Conservation (phyloP, 495 filamentous ascomycete genomes). For the Penicillium daleae region DNA sequence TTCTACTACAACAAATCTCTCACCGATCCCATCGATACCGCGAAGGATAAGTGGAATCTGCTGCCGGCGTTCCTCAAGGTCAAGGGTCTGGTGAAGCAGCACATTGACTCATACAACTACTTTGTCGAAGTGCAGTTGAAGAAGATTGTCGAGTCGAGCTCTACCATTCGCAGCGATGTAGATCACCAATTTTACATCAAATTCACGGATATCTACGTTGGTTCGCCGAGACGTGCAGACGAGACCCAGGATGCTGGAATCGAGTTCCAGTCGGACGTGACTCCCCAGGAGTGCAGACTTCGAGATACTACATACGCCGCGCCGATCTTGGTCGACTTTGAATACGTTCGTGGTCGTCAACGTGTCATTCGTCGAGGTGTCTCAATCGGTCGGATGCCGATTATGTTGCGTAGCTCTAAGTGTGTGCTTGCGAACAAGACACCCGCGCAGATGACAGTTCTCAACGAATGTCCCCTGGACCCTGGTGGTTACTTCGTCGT, state of each 20-base stretch:
- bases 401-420: conserved; percentile 96
- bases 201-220: conserved; percentile 87
- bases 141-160: conserved; percentile 90
- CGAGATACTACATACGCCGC: conserved; percentile 96
- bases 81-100: conserved; percentile 94
- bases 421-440: conserved; percentile 80
- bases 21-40: conserved; percentile 93
- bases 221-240: conserved; percentile 74
- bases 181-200: conserved; percentile 85
- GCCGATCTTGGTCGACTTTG: conserved; percentile 85
- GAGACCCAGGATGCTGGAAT: conserved; percentile 59
- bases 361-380: conserved; percentile 70
- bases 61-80: conserved; percentile 95
- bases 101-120: conserved; percentile 98
- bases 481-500: conserved; percentile 98
- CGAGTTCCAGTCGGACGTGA: conserved; percentile 61
- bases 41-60: conserved; percentile 92
- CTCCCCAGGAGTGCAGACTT: conserved; percentile 92
- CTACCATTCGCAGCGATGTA: conserved; percentile 81
- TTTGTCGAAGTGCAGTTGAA: conserved; percentile 95
- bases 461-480: conserved; percentile 94
- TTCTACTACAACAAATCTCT: conserved; percentile 95
- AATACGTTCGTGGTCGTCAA: conserved; percentile 76
- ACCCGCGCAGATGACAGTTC: conserved; percentile 78
- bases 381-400: conserved; percentile 84